These are phyloP conservation scores for Pseudocercospora cruenta DNA, from an alignment of 2,329 filamentous ascomycete genomes.

Conservation along the genomic window DNA sequence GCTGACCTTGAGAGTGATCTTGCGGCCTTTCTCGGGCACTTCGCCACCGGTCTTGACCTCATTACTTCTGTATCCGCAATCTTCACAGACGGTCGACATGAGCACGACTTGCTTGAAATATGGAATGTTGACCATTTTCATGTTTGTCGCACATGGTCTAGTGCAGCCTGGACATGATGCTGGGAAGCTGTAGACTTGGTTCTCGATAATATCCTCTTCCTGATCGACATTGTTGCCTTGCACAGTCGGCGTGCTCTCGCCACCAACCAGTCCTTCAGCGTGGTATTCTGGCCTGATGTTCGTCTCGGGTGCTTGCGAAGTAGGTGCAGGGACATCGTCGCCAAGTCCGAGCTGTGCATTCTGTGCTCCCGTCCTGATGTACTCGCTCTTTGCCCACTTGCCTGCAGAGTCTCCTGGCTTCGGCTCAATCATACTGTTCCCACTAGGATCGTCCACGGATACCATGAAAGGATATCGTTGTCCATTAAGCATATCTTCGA, in stretches of 20 bases:
- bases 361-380: constrained; percentile 78
- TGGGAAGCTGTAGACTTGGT: constrained; percentile 91
- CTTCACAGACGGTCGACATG: constrained; percentile 90
- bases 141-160: constrained; percentile 84
- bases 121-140: constrained; percentile 98
- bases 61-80: constrained; percentile 88
- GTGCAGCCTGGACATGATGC: constrained; percentile 89
- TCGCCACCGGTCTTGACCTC: constrained; percentile 97
- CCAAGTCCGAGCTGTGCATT: constrained; percentile 83
- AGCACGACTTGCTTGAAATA: constrained; percentile 97
- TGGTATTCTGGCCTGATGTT: constrained; percentile 59
- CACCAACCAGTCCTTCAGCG: constrained; percentile 46
- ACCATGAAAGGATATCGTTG: constrained; percentile 84
- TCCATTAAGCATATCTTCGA: constrained; percentile 76
- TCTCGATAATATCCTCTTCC: constrained; percentile 79
- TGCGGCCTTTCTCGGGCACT: constrained; percentile 82
- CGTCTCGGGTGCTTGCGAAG: constrained; percentile 57
- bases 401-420: constrained; percentile 74
- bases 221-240: constrained; percentile 47
- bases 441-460: constrained; percentile 84
- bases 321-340: constrained; percentile 44
- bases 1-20: constrained; percentile 76
- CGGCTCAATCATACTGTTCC: constrained; percentile 96
- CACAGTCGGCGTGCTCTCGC: constrained; percentile 15
- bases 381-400: constrained; percentile 88